phyloP scores from a whole-genome alignment of 164 flowering plant species.

The Nelumbo lutea region DNA sequence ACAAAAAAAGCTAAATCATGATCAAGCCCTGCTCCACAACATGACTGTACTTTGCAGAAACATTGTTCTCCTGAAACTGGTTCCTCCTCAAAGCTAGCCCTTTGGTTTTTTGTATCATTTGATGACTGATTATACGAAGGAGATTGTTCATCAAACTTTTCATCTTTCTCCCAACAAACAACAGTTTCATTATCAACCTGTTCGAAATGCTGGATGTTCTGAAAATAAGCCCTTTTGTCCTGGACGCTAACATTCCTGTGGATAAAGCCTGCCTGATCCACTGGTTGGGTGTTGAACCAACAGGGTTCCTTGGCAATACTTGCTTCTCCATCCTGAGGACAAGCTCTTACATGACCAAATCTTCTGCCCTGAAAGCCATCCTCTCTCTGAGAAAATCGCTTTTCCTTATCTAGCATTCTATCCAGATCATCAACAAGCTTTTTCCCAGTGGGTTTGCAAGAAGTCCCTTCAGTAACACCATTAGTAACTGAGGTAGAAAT shows the following conservation, averaged over 20 bases:
- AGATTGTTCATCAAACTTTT: conserved; percentile 7
- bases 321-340: conserved; percentile 9
- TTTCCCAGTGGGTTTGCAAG: not conserved
- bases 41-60: not conserved
- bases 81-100: conserved; percentile 6
- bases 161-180: conserved; percentile 5
- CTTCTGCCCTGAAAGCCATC: not conserved
- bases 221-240: conserved; percentile 4
- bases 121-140: not conserved
- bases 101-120: conserved; percentile 7
- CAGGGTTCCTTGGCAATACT: conserved; percentile 13
- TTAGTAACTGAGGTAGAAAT: conserved; percentile 11
- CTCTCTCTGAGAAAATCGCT: not conserved
- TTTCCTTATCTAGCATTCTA: not conserved
- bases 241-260: conserved; percentile 3
- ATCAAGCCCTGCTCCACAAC: not conserved
- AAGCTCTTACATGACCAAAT: conserved; percentile 1
- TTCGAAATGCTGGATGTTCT: not conserved
- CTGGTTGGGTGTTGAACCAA: conserved; percentile 4
- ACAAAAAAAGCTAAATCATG: not conserved
- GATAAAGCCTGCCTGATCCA: not conserved
- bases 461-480: conserved; percentile 2
- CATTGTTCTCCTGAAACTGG: not conserved
- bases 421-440: conserved; percentile 3
- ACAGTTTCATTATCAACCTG: conserved; percentile 3